Base-by-base conservation (phyloP, 257 asterid species). In the Nemophila menziesii region DNA sequence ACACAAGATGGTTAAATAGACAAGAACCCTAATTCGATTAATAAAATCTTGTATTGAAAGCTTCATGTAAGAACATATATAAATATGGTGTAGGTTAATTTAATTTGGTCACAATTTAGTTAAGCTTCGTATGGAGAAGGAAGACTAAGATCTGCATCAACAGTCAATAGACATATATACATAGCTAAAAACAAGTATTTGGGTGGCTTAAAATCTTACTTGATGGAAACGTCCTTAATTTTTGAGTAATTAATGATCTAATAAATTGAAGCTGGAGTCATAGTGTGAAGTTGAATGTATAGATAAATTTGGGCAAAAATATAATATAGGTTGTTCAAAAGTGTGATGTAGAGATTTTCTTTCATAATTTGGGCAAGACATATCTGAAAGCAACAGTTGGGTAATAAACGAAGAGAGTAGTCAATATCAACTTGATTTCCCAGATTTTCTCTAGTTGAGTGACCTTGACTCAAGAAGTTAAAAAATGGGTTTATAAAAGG, bases 21-120 rank as follows among this genome's bases (percentile, higher is more conserved):
- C 5, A 7, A 10, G 78, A 84, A 77, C 93, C 96, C 93, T 85
- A 78, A 66, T 52, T 61, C 48, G 21, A 33, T 44, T 16, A 2
- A 29, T 13, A 29, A 47, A 55, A 37, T 19, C 49, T n/a, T n/a
- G n/a, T n/a, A 11, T 5, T 19, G 22, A 50, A 48, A 54, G 37
- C 58, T 55, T 63, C 63, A 70, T 73, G 61, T 67, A 52, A 62
- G 18, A 48, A 60, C 52, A 22, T 29, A 10, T 7, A 13, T 29
- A 13, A 29, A 7, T 10, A 29, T 26, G 10, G 36, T 5, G 12
- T 26, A 29, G 36, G 1, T 29, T n/a, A n/a, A n/a, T n/a, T n/a
- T n/a, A n/a, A 29, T 29, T 29, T 29, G 36, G 8, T 1, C 4
- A 29, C 36, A 7, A 29, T 5, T 10, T 26, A 26, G 33, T 26